Evolutionary conservation across 2,329 filamentous ascomycete genomes (phyloP).

Genomic region (Microdochium nivale): DNA sequence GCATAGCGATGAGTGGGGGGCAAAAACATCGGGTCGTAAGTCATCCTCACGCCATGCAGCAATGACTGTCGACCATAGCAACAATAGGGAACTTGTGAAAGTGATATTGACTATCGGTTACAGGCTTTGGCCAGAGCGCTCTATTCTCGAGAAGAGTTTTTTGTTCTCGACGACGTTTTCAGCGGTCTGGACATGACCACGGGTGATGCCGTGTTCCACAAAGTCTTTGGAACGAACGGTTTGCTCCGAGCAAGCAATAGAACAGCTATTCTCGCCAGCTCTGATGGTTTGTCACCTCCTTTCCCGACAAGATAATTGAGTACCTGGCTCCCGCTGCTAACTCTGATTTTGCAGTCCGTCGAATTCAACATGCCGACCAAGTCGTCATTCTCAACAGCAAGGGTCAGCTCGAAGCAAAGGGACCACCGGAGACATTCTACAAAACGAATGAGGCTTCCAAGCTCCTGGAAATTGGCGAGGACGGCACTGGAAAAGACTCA

Average conservation of each 20-base stretch:
- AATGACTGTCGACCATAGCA: neutral
- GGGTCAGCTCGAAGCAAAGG: neutral
- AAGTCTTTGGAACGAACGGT: slow-evolving; percentile 29
- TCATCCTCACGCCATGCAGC: neutral
- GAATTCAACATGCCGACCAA: neutral
- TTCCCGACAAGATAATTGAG: neutral
- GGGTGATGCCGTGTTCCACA: slow-evolving; percentile 28
- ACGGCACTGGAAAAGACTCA: neutral
- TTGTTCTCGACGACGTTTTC: slow-evolving; percentile 38
- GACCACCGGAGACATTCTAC: neutral
- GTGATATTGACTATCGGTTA: slow-evolving; percentile 6
- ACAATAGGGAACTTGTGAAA: neutral
- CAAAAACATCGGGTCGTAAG: slow-evolving; percentile 14
- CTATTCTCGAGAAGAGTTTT: slow-evolving; percentile 27
- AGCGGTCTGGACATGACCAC: slow-evolving; percentile 37
- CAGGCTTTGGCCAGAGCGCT: slow-evolving; percentile 37
- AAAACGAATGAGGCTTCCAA: neutral
- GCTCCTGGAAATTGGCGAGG: neutral
- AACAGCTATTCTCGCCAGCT: slow-evolving; percentile 34
- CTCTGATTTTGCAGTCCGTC: neutral
- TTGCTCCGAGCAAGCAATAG: slow-evolving; percentile 25
- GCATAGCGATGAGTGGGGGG: slow-evolving; percentile 33
- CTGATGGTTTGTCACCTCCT: neutral
- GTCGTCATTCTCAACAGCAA: neutral
- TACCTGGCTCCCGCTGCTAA: neutral